Conservation (phyloP, 2,329 filamentous ascomycete species). For the Monosporascus sp. region DNA sequence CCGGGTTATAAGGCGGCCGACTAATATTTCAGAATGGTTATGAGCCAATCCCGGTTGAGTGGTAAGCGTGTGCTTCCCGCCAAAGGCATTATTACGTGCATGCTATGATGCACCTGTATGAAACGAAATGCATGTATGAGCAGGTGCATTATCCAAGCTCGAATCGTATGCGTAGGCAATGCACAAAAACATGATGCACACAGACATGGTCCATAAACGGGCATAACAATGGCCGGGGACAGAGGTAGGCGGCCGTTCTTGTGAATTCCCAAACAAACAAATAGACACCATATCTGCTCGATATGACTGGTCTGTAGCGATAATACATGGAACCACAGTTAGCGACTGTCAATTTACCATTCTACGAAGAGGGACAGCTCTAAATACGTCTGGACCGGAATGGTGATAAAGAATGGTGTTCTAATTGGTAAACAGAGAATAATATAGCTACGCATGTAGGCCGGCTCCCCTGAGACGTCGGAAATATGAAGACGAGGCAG, state of each 20-base stretch:
- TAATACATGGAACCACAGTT: background rate
- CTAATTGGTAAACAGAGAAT: too few species aligned
- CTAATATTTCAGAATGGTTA: background rate
- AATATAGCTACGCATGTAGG: too few species aligned
- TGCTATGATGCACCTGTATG: background rate
- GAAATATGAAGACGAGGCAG: too few species aligned
- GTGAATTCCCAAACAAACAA: conserved; percentile 11
- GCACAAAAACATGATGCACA: background rate
- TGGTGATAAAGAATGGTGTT: too few species aligned
- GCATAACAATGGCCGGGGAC: conserved; percentile 6
- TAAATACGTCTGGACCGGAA: too few species aligned
- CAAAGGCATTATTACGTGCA: background rate
- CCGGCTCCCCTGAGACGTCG: too few species aligned
- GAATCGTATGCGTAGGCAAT: background rate
- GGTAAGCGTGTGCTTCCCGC: background rate
- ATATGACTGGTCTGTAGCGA: background rate
- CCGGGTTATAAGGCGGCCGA: background rate
- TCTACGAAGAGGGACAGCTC: too few species aligned
- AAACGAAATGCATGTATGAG: background rate
- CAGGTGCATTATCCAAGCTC: too few species aligned
- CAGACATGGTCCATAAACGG: background rate
- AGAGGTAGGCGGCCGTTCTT: background rate
- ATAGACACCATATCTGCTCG: background rate
- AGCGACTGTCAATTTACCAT: background rate
- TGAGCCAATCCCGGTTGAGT: background rate